Percentiles rank a stretch among this genome's conserved stretches.
phyloP scores from a whole-genome alignment of 2,329 filamentous ascomycete genomes.

The Teratosphaeria pseudoeucalypti region DNA sequence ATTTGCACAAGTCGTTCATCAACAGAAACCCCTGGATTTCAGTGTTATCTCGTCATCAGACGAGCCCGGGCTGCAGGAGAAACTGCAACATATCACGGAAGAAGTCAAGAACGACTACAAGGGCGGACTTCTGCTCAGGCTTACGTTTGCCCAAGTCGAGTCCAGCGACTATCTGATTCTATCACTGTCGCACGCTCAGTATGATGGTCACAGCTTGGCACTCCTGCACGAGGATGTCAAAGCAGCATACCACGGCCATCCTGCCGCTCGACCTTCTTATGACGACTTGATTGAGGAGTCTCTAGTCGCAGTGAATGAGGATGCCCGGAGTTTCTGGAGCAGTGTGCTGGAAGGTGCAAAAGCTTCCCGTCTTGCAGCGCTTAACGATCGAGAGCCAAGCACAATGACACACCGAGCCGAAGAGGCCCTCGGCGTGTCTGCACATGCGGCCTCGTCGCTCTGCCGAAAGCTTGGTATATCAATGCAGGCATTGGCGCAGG shows the following conservation, averaged over 20 bases:
- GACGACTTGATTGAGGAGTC: slow-evolving; percentile 47
- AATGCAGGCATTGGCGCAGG: slow-evolving; percentile 64
- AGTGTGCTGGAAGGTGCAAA: slow-evolving; percentile 49
- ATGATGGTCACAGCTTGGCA: slow-evolving; percentile 76
- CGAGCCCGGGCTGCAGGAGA: slow-evolving; percentile 20
- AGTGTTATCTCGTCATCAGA: slow-evolving; percentile 1
- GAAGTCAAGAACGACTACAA: slow-evolving; percentile 27
- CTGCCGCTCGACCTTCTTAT: slow-evolving; percentile 36
- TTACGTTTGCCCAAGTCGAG: slow-evolving; percentile 29
- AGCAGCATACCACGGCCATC: slow-evolving; percentile 44
- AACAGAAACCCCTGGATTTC: slow-evolving; percentile 13
- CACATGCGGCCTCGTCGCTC: slow-evolving; percentile 41
- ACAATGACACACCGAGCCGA: slow-evolving; percentile 36
- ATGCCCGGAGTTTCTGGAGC: slow-evolving; percentile 57
- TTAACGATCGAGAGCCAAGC: slow-evolving; percentile 18
- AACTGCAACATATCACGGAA: slow-evolving; percentile 27
- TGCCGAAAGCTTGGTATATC: slow-evolving; percentile 61
- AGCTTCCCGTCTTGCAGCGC: not conserved
- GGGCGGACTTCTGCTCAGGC: slow-evolving; percentile 17
- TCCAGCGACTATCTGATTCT: slow-evolving; percentile 42
- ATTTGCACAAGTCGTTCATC: slow-evolving; percentile 47
- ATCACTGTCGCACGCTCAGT: slow-evolving; percentile 76
- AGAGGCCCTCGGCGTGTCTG: slow-evolving; percentile 32
- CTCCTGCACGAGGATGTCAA: slow-evolving; percentile 63
- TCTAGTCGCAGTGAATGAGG: slow-evolving; percentile 35